Evolutionary conservation across 2,329 filamentous ascomycete species (phyloP).

Genomic region (Colletotrichum cuscutae): DNA sequence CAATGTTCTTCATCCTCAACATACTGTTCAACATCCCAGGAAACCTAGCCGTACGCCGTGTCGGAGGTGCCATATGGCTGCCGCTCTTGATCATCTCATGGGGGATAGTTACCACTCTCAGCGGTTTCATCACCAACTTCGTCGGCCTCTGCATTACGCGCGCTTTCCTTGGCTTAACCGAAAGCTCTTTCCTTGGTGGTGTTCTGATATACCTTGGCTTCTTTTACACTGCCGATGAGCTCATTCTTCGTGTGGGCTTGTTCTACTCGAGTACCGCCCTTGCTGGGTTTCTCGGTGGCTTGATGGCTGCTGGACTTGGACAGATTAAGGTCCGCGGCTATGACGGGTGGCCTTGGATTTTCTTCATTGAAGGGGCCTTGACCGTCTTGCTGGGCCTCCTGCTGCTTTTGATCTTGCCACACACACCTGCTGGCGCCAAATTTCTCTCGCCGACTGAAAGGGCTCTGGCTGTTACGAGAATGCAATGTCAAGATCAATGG

Average conservation of each 20-base stretch:
- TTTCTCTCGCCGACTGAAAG: constrained; percentile 21
- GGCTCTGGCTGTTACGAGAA: constrained; percentile 2
- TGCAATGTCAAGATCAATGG: constrained; percentile 20
- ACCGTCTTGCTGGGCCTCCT: constrained; percentile 23
- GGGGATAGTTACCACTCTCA: constrained; percentile 37
- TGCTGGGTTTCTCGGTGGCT: constrained; percentile 31
- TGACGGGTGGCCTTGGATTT: constrained; percentile 36
- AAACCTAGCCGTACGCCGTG: constrained; percentile 37
- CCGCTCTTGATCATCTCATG: constrained; percentile 37
- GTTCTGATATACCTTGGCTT: constrained; percentile 40
- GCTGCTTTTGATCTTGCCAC: constrained; percentile 10
- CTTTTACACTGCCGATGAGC: constrained; percentile 39
- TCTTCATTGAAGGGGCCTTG: constrained; percentile 34
- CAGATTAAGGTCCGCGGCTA: constrained; percentile 16
- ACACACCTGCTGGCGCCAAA: constrained; percentile 28
- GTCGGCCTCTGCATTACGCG: constrained; percentile 37
- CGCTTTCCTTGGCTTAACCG: constrained; percentile 37
- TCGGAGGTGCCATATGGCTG: constrained; percentile 38
- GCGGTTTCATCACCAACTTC: constrained; percentile 39
- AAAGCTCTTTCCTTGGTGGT: constrained; percentile 39
- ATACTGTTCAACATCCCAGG: constrained; percentile 40
- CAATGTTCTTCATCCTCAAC: constrained; percentile 39
- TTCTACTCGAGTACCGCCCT: constrained; percentile 38
- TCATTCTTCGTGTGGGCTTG: constrained; percentile 38
- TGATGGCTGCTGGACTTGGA: constrained; percentile 27